phyloP scores from a whole-genome alignment of 176 grass and related monocot genomes.

The Pharus latifolius region DNA sequence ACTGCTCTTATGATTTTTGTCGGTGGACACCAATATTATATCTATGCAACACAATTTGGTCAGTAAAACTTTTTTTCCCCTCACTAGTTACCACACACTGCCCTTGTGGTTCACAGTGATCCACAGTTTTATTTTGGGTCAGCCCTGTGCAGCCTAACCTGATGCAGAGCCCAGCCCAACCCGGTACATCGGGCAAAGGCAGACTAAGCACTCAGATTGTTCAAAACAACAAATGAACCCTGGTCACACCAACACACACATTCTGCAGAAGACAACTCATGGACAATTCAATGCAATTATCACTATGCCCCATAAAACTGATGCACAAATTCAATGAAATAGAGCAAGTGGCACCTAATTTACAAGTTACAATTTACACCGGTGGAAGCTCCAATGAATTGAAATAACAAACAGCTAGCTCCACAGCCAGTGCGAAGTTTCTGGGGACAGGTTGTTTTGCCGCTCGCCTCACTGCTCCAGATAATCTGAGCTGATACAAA shows the following conservation, averaged over 20 bases:
- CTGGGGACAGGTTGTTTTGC: neutral
- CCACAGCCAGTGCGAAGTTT: neutral
- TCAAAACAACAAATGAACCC: neutral
- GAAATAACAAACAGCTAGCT: slow-evolving; percentile 12
- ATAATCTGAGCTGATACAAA: neutral
- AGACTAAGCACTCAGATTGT: no score
- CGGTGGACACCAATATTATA: no score
- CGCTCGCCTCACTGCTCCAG: slow-evolving; percentile 13
- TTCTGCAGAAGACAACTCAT: neutral
- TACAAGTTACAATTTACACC: slow-evolving; percentile 8
- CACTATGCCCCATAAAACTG: neutral
- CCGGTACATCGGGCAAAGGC: no score
- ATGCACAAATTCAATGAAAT: neutral
- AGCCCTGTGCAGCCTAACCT: no score
- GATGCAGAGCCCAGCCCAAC: no score
- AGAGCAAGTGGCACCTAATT: neutral
- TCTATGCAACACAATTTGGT: no score
- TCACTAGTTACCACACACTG: no score
- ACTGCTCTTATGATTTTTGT: slow-evolving; percentile 8
- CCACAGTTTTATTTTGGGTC: no score
- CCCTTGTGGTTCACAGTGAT: no score
- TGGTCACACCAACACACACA: neutral
- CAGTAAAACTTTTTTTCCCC: no score
- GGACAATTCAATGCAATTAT: neutral
- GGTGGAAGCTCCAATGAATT: neutral